Base-by-base conservation (phyloP, 2,329 filamentous ascomycete species). In the Microdochium bolleyi region DNA sequence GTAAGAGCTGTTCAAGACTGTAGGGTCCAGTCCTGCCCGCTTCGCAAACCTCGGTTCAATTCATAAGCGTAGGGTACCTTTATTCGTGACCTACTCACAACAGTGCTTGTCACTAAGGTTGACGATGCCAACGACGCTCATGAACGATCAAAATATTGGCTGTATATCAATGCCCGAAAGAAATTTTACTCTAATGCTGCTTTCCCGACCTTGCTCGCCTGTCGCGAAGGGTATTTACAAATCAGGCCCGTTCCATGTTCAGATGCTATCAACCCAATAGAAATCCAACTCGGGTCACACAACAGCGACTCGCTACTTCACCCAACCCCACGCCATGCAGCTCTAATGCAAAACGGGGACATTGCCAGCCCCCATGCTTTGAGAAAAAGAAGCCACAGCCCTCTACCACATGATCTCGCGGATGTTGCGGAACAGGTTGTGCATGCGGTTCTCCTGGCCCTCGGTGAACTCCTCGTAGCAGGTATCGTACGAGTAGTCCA, bases 401-500 rank as follows among this genome's bases (percentile, higher is more conserved):
- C 37, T 41, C 21, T 46, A 46, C 41, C 41, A 46, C 41, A 46
- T 46, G 41, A 46, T 19, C 41, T 46, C 41, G 41, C 41, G 41
- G 16, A 46, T 22, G 19, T 46, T 46, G 41, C 41, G 41, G 41
- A 46, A 46, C n/a, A 46, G 41, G 41, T 46, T 46, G 41, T 46
- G 41, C 41, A 46, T 46, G 52, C 67, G 64, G 34, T 64, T 60
- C 51, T 58, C 55, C 59, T 72, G 69, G 41, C 67, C 66, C 24
- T 61, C 13, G 1, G 69, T 71, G 61, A 73, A 73, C 62, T 71
- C 64, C 34, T 61, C 58, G 56, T 70, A 72, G 63, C 71, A 73
- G 41, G 60, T 51, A 48, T 73, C 70, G 53, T 67, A 65, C 16
- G 64, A 67, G 56, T 69, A 70, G 49, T 67, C 66, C 67, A 70